A percentile compares a stretch with the other conserved stretches of the same genome.
phyloP scores from a whole-genome alignment of 306 rosid genomes.

The Fragaria iinumae region DNA sequence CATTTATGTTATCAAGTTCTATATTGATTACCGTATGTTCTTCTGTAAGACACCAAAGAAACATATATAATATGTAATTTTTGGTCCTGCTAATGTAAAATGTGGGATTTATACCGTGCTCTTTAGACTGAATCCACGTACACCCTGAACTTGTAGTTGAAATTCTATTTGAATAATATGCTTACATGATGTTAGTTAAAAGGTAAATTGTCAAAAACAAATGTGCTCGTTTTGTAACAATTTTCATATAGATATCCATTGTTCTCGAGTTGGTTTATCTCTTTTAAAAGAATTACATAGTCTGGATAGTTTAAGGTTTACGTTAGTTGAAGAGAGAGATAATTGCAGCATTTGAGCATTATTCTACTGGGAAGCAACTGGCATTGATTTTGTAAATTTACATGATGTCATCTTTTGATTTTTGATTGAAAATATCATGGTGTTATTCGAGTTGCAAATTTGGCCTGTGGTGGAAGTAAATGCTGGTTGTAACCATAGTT shows the following conservation, averaged over 20 bases:
- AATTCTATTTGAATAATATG: neutral
- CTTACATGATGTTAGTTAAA: neutral
- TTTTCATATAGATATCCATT: neutral
- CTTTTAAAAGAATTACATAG: neutral
- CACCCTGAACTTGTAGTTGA: neutral
- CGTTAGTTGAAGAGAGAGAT: neutral
- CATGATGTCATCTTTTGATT: neutral
- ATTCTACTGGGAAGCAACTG: constrained; percentile 3
- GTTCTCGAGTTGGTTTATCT: neutral
- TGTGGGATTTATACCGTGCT: neutral
- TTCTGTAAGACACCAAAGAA: neutral
- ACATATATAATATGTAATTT: neutral
- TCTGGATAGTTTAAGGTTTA: neutral
- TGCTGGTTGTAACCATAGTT: neutral
- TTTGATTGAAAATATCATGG: neutral
- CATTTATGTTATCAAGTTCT: neutral
- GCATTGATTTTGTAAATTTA: neutral
- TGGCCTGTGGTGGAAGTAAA: neutral
- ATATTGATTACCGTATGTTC: neutral
- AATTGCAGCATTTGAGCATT: neutral
- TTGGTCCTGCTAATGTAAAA: neutral
- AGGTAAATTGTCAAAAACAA: neutral
- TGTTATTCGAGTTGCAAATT: neutral
- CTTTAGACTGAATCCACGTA: neutral
- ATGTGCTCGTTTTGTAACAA: neutral